Base-by-base conservation (phyloP, 2,329 filamentous ascomycete species). In the Aquanectria penicillioides region DNA sequence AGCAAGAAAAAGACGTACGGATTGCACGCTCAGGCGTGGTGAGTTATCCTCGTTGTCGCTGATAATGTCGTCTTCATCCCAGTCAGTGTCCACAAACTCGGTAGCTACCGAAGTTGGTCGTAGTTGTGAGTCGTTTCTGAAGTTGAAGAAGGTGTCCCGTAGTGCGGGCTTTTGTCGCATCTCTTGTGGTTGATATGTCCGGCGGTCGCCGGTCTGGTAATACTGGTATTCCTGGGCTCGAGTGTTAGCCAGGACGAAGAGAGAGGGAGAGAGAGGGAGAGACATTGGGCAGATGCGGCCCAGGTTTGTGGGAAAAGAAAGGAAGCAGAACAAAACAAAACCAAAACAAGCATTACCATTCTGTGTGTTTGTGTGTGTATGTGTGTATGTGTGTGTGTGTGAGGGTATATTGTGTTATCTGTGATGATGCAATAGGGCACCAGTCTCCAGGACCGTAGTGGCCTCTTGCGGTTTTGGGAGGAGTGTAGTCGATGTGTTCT, bases 81-180 rank as follows among this genome's bases (percentile, higher is more conserved):
- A 86, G 62, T 94, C 91, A 34, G 90, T 92, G 69, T 93, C 91
- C 72, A 89, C 88, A 64, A 93, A 90, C 69, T 93, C 89, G 18
- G 91, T 94, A 37, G 89, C 86, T 59, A 91, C 83, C 31, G 91
- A 94, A 31, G 85, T 75, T 33, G 90, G 90, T 57, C 89, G 83
- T 11, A 67, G 56, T 50, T 81, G 77, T 18, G 76, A 80, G 60
- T 83, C 80, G 54, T 74, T 74, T 69, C 83, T 85, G 61, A 84
- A 75, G 66, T 82, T 81, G 75, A 91, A 90, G 72, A 91, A 87
- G 15, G 86, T 76, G 74, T 87, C 84, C 65, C 83, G 80, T 22
- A 79, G 71, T 43, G 76, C 73, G 52, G 77, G 69, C 71, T 82
- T 85, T 66, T 86, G 79, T 63, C 76, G 76, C 83, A 86, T 85